Evolutionary conservation across 2,329 filamentous ascomycete genomes (phyloP).

Genomic region (Talaromyces sp.): DNA sequence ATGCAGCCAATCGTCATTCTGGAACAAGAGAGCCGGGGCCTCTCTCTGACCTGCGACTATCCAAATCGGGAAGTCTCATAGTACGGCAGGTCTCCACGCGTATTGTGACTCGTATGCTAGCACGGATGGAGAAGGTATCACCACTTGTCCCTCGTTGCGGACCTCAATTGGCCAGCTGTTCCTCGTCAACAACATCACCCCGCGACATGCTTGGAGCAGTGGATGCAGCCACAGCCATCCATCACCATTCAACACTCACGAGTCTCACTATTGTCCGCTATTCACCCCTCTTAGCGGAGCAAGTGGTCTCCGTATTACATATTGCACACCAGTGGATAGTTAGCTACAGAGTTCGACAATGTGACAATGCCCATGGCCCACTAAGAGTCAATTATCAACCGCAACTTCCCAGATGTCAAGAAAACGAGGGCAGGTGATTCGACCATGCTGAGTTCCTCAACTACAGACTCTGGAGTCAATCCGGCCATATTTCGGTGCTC

Average conservation of each 20-base stretch:
- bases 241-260: background rate
- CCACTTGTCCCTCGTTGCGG: background rate
- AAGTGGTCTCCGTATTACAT: background rate
- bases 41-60: constrained; percentile 8
- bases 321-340: background rate
- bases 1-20: constrained; percentile 7
- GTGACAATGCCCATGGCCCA: background rate
- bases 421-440: background rate
- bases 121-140: background rate
- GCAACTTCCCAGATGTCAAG: background rate
- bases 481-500: background rate
- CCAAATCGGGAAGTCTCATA: constrained; percentile 1
- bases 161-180: constrained; percentile 7
- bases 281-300: background rate
- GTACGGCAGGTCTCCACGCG: background rate
- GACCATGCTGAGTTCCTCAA: background rate
- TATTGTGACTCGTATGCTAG: background rate
- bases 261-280: background rate
- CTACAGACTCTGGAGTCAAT: background rate
- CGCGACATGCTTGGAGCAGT: constrained; percentile 6
- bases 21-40: background rate
- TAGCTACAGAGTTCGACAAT: background rate
- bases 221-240: constrained; percentile 3
- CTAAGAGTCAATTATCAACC: background rate
- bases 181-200: background rate